Percentiles rank a stretch among this genome's conserved stretches.
These are phyloP conservation scores for Phalaenopsis aphrodite DNA, from an alignment of 106 monocot genomes.

Conservation along the genomic window DNA sequence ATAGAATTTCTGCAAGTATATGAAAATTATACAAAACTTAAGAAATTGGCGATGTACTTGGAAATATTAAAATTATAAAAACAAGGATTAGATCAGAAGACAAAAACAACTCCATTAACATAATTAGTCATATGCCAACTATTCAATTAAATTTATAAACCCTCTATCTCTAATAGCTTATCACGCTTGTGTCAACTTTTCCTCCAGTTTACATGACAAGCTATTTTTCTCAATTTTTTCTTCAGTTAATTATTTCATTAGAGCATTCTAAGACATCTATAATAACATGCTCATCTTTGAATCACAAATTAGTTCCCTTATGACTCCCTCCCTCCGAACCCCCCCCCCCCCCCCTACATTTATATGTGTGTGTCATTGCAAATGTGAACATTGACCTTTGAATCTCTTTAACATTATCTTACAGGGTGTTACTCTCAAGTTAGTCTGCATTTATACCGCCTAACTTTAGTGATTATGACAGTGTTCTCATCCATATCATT, in stretches of 20 bases:
- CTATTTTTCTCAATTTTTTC: not conserved
- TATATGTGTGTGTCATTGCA: not conserved
- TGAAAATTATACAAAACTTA: not conserved
- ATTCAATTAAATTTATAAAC: not conserved
- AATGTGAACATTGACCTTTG: not conserved
- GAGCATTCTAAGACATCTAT: not conserved
- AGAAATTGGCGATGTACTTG: not conserved
- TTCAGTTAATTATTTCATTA: not conserved
- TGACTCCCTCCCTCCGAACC: not conserved
- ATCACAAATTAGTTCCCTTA: not conserved
- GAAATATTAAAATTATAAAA: not conserved
- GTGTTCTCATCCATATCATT: not conserved
- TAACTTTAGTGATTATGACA: not conserved
- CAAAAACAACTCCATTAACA: not conserved
- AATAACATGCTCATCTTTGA: not conserved
- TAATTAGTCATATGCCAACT: not conserved
- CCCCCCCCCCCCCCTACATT: too few relatives aligned
- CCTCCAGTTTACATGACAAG: not conserved
- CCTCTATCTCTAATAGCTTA: not conserved
- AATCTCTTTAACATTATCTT: not conserved
- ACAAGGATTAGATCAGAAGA: not conserved
- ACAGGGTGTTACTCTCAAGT: not conserved
- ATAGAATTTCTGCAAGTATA: conserved; percentile 46
- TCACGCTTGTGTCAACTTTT: not conserved
- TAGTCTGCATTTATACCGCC: not conserved